Conservation (phyloP, 768 basidiomycete genomes). For the Ramaria sp. region DNA sequence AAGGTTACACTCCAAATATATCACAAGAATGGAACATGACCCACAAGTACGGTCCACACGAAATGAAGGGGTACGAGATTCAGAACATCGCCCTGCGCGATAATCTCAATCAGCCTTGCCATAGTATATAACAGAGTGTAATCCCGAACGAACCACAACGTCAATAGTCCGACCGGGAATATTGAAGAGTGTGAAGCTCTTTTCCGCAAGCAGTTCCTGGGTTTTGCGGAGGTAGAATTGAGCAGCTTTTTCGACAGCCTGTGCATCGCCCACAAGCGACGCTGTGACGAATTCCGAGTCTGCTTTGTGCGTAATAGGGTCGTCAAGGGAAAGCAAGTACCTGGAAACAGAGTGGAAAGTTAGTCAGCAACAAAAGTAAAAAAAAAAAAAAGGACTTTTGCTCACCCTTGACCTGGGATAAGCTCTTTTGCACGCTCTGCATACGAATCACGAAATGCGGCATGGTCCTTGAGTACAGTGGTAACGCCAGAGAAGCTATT, state of each 20-base stretch:
- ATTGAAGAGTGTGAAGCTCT: conserved; percentile 47
- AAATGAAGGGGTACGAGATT: conserved; percentile 1
- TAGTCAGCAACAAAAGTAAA: background rate
- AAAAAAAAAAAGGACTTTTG: background rate
- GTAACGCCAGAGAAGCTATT: background rate
- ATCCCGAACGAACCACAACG: conserved; percentile 28
- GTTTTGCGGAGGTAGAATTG: conserved; percentile 59
- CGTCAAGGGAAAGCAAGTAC: background rate
- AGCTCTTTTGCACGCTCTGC: background rate
- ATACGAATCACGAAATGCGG: background rate
- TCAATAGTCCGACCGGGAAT: conserved; percentile 44
- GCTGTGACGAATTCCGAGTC: background rate
- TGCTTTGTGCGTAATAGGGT: background rate
- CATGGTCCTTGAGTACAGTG: background rate
- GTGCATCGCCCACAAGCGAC: background rate
- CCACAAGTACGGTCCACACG: background rate
- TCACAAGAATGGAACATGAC: background rate
- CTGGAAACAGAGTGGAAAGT: background rate
- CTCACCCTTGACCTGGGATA: background rate
- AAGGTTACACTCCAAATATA: too few relatives aligned
- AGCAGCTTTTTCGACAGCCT: conserved; percentile 36
- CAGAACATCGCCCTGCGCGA: background rate
- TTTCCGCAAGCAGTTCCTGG: conserved; percentile 37
- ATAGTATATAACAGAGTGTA: background rate
- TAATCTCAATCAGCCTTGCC: background rate